These are phyloP conservation scores for Anthostomella pinea DNA, from an alignment of 2,329 filamentous ascomycete genomes.

Conservation along the genomic window DNA sequence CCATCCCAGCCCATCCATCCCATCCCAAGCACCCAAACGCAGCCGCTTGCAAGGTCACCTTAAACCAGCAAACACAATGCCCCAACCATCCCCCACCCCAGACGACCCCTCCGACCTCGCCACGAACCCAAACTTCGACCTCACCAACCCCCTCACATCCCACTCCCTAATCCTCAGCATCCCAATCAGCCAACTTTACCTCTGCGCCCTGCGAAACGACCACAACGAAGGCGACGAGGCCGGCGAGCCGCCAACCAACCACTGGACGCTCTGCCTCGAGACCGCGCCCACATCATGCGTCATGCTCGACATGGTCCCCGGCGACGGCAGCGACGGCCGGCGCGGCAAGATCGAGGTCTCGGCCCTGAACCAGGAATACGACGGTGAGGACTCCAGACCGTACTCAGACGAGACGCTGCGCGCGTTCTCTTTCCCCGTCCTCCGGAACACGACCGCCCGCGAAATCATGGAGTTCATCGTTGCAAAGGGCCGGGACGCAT, in stretches of 20 bases:
- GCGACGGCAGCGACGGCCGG: slow-evolving; percentile 2
- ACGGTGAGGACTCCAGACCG: too few relatives aligned
- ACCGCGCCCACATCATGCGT: background rate
- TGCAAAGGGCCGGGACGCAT: background rate
- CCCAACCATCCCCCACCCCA: too few relatives aligned
- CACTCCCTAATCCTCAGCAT: too few relatives aligned
- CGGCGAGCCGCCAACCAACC: slow-evolving; percentile 1
- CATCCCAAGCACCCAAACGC: too few relatives aligned
- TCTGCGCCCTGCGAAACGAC: slow-evolving; percentile 1
- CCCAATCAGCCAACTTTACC: too few relatives aligned
- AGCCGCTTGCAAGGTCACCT: too few relatives aligned
- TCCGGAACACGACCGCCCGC: background rate
- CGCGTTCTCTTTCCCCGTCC: slow-evolving; percentile 4
- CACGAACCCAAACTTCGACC: too few relatives aligned
- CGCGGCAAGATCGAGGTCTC: slow-evolving; percentile 3
- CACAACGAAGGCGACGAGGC: slow-evolving; percentile 1
- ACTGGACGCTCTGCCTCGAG: slow-evolving; percentile 5
- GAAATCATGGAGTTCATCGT: background rate
- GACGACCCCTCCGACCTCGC: too few relatives aligned
- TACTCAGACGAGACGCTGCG: slow-evolving; percentile 3
- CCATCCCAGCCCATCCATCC: too few relatives aligned
- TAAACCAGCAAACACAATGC: too few relatives aligned
- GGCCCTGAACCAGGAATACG: background rate
- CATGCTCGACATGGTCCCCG: slow-evolving; percentile 6
- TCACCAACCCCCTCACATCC: too few relatives aligned